These are phyloP conservation scores for Picea glauca DNA, from an alignment of 75 land plant genomes.

Conservation along the genomic window DNA sequence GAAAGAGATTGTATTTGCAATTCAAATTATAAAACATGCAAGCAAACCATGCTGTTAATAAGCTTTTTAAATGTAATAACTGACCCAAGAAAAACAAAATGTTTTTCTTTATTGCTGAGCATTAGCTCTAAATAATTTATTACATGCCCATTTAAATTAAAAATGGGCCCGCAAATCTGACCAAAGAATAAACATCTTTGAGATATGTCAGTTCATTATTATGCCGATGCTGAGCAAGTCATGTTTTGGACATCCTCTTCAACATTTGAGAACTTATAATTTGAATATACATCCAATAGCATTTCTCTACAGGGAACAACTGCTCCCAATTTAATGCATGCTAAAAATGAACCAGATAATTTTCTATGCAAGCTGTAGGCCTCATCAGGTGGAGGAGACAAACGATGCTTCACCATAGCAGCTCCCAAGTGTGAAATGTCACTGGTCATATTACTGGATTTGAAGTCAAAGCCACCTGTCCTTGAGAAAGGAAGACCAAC, in stretches of 20 bases:
- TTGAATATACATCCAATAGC: constrained; percentile 54
- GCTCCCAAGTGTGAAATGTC: constrained; percentile 84
- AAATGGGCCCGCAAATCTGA: not conserved
- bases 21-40: no score
- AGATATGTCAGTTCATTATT: not conserved
- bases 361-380: constrained; percentile 97
- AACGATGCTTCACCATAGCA: constrained; percentile 84
- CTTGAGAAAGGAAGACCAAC: constrained; percentile 91
- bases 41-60: no score
- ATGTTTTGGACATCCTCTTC: constrained; percentile 4
- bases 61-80: no score
- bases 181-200: not conserved
- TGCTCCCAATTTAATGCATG: constrained; percentile 92
- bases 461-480: constrained; percentile 86
- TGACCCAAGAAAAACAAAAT: not conserved
- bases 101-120: not conserved
- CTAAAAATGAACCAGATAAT: constrained; percentile 94
- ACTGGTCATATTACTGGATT: constrained; percentile 60
- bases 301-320: constrained; percentile 89
- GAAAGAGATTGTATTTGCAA: no score
- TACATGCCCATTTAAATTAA: not conserved
- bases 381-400: constrained; percentile 98
- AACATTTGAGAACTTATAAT: constrained; percentile 49
- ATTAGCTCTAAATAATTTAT: not conserved
- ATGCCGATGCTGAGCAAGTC: constrained; percentile 4